phyloP scores from a whole-genome alignment of 768 basidiomycete genomes.

The Kwoniella europaea region DNA sequence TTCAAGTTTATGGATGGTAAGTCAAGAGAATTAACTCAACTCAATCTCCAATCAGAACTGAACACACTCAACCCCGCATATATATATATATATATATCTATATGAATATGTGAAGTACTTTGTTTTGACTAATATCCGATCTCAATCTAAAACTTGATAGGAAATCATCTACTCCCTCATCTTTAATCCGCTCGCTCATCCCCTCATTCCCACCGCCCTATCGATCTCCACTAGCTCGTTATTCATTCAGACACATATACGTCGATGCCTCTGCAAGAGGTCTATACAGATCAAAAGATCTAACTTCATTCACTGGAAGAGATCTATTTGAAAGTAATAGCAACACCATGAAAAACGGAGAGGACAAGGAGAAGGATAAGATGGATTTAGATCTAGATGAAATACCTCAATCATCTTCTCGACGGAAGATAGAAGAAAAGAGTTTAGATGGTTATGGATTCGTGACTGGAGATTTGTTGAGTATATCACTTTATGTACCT shows the following conservation, averaged over 20 bases:
- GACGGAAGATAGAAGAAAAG: slow-evolving; percentile 45
- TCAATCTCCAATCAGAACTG: background rate
- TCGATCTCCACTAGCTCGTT: slow-evolving; percentile 48
- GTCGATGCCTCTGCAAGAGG: slow-evolving; percentile 52
- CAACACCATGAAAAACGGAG: background rate
- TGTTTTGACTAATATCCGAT: background rate
- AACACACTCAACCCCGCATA: no score
- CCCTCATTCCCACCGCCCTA: slow-evolving; percentile 48
- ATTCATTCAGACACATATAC: slow-evolving; percentile 51
- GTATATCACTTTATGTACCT: slow-evolving; percentile 39
- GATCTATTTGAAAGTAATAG: slow-evolving; percentile 35
- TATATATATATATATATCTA: no score
- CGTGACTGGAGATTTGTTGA: slow-evolving; percentile 49
- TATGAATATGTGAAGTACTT: background rate
- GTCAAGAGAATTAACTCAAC: background rate
- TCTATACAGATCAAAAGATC: slow-evolving; percentile 42
- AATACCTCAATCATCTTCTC: background rate
- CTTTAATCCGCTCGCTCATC: slow-evolving; percentile 44
- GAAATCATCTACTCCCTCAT: slow-evolving; percentile 49
- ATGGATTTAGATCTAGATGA: slow-evolving; percentile 43
- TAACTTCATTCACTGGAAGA: slow-evolving; percentile 44
- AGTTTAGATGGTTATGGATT: slow-evolving; percentile 48
- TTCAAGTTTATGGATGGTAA: slow-evolving; percentile 50
- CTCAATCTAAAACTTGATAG: slow-evolving; percentile 12
- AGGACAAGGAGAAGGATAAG: background rate